Evolutionary conservation across 805 yeast species (phyloP), one percentile per base, ranked within the genome.

Genomic region (Candida sanyiensis): DNA sequence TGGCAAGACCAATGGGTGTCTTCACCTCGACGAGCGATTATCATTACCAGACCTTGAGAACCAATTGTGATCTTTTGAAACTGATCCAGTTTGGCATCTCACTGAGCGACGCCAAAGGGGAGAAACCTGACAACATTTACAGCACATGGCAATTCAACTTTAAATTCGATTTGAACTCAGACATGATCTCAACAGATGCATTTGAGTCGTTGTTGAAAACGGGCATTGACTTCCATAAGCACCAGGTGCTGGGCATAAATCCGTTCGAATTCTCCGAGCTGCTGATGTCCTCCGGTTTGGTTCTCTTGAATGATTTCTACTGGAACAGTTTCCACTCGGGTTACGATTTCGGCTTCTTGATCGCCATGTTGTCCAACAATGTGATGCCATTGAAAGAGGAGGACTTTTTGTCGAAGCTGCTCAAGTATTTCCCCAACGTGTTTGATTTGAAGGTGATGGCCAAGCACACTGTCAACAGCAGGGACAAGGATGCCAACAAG

Each of bases 111-210:
- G 67, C 69, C 31, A 69, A 69, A 38, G 93, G 90, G 11, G 76
- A 73, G 42, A 77, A 75, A 41, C 89, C 89, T 2, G 83, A 78
- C 47, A 67, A 67, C 46, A 70, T 71, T 17, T 74, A 80, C 24
- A 75, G 83, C 4, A 86, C 96, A n/a, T 93, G 97, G 96, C 97
- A 90, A 59, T 89, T 93, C 66, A 93, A 93, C 61, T 88, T 93
- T 66, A 69, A 73, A 48, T 93, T 88, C 61, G 89, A 84, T 59
- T 63, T 84, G 26, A 68, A 73, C 27, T 66, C 69, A 24, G 93
- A 87, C 55, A 90, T 93, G 96, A 85, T 78, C 48, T 82, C 90
- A 17, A 77, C 77, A 39, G 97, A 89, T 51, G 85, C 90, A 15
- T 69, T 88, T 39, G 86, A 87, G 38, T 73, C 86, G 54, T 66